phyloP scores from a whole-genome alignment of 768 basidiomycete species.

The Macrolepiota albuminosa region DNA sequence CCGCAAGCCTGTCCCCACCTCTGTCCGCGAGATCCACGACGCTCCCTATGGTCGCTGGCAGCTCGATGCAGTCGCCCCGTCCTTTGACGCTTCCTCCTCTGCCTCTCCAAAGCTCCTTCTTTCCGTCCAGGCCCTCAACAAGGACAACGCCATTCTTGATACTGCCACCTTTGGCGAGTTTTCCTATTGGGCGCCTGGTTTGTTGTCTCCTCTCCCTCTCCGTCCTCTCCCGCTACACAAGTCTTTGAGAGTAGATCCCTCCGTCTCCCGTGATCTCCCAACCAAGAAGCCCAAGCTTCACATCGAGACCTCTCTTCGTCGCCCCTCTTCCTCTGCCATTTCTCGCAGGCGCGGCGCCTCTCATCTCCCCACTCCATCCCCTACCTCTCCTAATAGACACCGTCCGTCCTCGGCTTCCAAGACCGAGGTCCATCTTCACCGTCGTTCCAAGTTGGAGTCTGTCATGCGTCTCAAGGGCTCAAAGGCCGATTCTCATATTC shows the following conservation, averaged over 20 bases:
- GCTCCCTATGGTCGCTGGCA: conserved; percentile 54
- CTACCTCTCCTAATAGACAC: conserved; percentile 33
- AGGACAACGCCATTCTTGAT: conserved; percentile 51
- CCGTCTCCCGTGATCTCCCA: conserved; percentile 7
- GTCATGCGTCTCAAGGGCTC: conserved; percentile 38
- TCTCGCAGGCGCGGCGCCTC: conserved; percentile 36
- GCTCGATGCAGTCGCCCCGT: conserved; percentile 58
- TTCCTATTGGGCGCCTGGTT: conserved; percentile 51
- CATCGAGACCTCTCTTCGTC: conserved; percentile 19
- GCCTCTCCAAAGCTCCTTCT: conserved; percentile 42
- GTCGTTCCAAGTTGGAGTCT: conserved; percentile 39
- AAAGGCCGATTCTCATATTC: conserved; percentile 37
- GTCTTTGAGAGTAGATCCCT: conserved; percentile 6
- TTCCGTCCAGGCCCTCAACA: conserved; percentile 59
- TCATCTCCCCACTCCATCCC: conserved; percentile 34
- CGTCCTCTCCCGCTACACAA: conserved; percentile 4
- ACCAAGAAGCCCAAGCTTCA: conserved; percentile 28
- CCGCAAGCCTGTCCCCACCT: conserved; percentile 59
- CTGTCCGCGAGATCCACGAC: conserved; percentile 50
- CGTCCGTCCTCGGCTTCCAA: conserved; percentile 21
- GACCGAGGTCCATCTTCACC: conserved; percentile 32
- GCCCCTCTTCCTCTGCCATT: conserved; percentile 14
- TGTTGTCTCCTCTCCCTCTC: conserved; percentile 14
- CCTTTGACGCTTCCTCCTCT: conserved; percentile 40
- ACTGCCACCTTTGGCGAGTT: conserved; percentile 70